Conservation (phyloP, 371 early-diverging fungal species). For the Nematocida sp. region DNA sequence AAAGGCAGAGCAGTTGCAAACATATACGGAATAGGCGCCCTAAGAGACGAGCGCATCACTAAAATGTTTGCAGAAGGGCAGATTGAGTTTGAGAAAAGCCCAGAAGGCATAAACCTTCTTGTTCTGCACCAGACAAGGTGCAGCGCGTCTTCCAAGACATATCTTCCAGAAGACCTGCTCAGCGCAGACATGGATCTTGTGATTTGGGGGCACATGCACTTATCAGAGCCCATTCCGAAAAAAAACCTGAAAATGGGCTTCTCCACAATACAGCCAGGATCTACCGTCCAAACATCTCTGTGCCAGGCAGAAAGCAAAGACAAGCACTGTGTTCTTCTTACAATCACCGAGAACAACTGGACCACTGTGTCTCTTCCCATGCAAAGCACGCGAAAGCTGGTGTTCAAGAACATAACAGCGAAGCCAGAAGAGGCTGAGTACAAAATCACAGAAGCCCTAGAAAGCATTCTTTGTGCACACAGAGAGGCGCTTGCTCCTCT, state of each 20-base stretch:
- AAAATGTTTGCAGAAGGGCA: conserved; percentile 72
- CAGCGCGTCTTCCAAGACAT: conserved; percentile 69
- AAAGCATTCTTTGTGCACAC: conserved; percentile 3
- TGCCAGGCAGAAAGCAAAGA: conserved; percentile 75
- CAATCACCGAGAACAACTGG: conserved; percentile 13
- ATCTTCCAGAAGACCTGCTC: conserved; percentile 79
- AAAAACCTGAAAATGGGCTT: conserved; percentile 69
- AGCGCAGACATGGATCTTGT: conserved; percentile 76
- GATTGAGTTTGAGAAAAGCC: conserved; percentile 72
- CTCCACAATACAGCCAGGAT: conserved; percentile 80
- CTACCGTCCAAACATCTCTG: conserved; percentile 87
- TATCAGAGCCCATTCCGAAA: conserved; percentile 69
- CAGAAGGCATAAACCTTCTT: conserved; percentile 68
- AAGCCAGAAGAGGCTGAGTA: conserved; percentile 30
- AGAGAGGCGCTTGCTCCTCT: conserved; percentile 11
- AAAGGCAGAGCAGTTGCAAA: conserved; percentile 75
- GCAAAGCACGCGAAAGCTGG: conserved; percentile 76
- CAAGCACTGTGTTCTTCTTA: conserved; percentile 68
- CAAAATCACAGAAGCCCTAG: conserved; percentile 31
- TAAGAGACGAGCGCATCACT: conserved; percentile 82
- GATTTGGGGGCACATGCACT: conserved; percentile 97
- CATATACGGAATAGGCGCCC: conserved; percentile 84
- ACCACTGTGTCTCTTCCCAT: conserved; percentile 69
- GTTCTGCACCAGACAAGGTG: conserved; percentile 78
- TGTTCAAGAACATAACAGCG: conserved; percentile 66